Conservation (phyloP, 129 eudicot genomes). For the Calendula officinalis region DNA sequence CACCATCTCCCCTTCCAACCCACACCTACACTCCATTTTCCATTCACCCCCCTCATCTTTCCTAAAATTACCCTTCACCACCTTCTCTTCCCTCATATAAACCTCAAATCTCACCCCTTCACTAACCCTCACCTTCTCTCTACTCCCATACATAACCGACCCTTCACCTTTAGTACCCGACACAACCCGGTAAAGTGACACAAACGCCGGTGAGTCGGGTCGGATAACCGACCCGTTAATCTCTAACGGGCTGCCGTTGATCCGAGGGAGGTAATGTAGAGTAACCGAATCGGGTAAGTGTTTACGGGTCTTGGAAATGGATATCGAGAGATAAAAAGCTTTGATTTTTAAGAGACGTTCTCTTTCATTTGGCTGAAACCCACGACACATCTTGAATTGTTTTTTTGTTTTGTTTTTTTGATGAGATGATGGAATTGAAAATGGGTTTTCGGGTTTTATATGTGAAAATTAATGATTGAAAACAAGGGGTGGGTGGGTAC, state of each 20-base stretch:
- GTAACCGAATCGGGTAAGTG: conserved; percentile 52
- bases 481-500: too few species aligned
- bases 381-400: conserved; percentile 54
- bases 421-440: too few species aligned
- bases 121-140: conserved; percentile 52
- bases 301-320: conserved; percentile 23
- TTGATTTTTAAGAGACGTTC: conserved; percentile 52
- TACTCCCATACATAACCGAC: conserved; percentile 39
- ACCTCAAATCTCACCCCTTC: conserved; percentile 77
- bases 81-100: conserved; percentile 46
- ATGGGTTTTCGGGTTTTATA: too few species aligned
- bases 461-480: too few species aligned
- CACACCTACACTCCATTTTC: conserved; percentile 60
- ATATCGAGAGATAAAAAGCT: conserved; percentile 45
- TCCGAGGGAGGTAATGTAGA: conserved; percentile 70
- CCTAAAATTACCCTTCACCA: conserved; percentile 60
- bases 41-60: conserved; percentile 52
- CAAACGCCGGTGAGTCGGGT: conserved; percentile 63
- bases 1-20: conserved; percentile 28
- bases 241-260: conserved; percentile 54
- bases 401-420: too few species aligned
- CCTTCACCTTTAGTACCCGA: conserved; percentile 1
- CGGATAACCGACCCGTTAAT: conserved; percentile 51
- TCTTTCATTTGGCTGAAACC: conserved; percentile 47
- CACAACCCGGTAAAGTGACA: conserved; percentile 59